These are phyloP conservation scores for Aspergillus nidulans DNA, from an alignment of 495 filamentous ascomycete genomes.

Conservation along the genomic window DNA sequence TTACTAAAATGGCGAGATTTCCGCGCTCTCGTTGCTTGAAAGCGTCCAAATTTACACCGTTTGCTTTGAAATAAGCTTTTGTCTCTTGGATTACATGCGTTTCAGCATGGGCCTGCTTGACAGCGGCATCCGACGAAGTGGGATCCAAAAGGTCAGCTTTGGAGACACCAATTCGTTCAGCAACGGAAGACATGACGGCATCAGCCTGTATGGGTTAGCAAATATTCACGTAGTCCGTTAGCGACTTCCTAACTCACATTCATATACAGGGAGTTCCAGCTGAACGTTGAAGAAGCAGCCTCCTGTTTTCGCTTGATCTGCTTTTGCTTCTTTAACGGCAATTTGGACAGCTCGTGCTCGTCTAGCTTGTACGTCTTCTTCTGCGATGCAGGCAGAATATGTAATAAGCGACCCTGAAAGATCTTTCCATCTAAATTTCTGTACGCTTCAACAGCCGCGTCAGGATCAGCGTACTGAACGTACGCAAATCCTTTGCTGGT, in stretches of 20 bases:
- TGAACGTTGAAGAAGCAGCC: slow-evolving; percentile 73
- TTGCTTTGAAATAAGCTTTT: slow-evolving; percentile 77
- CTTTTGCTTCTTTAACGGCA: slow-evolving; percentile 92
- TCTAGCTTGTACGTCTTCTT: slow-evolving; percentile 80
- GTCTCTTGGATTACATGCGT: slow-evolving; percentile 95
- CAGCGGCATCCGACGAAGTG: slow-evolving; percentile 85
- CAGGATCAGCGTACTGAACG: slow-evolving; percentile 66
- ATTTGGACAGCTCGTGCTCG: slow-evolving; percentile 78
- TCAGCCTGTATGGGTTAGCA: slow-evolving; percentile 54
- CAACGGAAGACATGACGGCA: slow-evolving; percentile 87
- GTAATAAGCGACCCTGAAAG: slow-evolving; percentile 87
- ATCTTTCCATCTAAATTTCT: slow-evolving; percentile 68
- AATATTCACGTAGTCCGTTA: not conserved
- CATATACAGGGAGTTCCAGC: slow-evolving; percentile 98
- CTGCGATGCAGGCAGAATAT: slow-evolving; percentile 75
- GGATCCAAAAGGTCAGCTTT: slow-evolving; percentile 92
- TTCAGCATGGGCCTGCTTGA: slow-evolving; percentile 95
- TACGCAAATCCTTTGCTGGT: slow-evolving; percentile 84
- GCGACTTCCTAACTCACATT: slow-evolving; percentile 56
- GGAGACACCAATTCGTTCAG: slow-evolving; percentile 76
- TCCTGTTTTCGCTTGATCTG: slow-evolving; percentile 77
- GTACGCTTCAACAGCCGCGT: slow-evolving; percentile 72
- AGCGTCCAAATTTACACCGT: slow-evolving; percentile 85
- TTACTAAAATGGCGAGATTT: slow-evolving; percentile 84
- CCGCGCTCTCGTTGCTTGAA: slow-evolving; percentile 81